Conservation (phyloP, 176 grass and related monocot species). For the Saccharum officinarum region DNA sequence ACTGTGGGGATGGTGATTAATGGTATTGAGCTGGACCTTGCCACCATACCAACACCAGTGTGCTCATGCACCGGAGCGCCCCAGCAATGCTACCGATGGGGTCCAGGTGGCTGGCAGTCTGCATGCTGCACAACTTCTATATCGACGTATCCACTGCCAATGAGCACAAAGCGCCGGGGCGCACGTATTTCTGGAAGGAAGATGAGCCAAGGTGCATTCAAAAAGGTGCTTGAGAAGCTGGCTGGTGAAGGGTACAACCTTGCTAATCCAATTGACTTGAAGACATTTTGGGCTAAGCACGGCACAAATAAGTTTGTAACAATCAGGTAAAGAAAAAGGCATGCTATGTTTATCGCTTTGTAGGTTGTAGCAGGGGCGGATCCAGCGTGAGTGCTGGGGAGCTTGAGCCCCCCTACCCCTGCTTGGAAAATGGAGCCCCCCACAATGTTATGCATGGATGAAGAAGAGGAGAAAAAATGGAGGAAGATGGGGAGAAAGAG, state of each 20-base stretch:
- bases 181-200: conserved; percentile 82
- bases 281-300: conserved; percentile 87
- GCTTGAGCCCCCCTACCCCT: too few relatives aligned
- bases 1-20: conserved; percentile 71
- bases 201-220: conserved; percentile 93
- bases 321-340: conserved; percentile 55
- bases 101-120: conserved; percentile 82
- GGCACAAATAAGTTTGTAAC: conserved; percentile 93
- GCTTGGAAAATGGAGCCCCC: too few relatives aligned
- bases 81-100: conserved; percentile 86
- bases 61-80: conserved; percentile 79
- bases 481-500: too few relatives aligned
- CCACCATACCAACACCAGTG: conserved; percentile 64
- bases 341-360: conserved; percentile 13
- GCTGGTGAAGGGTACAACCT: conserved; percentile 85
- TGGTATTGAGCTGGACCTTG: conserved; percentile 78
- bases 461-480: too few relatives aligned
- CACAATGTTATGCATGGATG: too few relatives aligned
- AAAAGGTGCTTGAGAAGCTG: conserved; percentile 89
- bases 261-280: conserved; percentile 79
- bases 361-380: conserved; percentile 11
- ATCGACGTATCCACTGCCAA: conserved; percentile 72
- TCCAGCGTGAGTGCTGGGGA: too few relatives aligned
- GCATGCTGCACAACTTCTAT: conserved; percentile 92
- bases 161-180: conserved; percentile 65